Base-by-base conservation (phyloP, 2,329 filamentous ascomycete species). In the Aspergillus flavus region DNA sequence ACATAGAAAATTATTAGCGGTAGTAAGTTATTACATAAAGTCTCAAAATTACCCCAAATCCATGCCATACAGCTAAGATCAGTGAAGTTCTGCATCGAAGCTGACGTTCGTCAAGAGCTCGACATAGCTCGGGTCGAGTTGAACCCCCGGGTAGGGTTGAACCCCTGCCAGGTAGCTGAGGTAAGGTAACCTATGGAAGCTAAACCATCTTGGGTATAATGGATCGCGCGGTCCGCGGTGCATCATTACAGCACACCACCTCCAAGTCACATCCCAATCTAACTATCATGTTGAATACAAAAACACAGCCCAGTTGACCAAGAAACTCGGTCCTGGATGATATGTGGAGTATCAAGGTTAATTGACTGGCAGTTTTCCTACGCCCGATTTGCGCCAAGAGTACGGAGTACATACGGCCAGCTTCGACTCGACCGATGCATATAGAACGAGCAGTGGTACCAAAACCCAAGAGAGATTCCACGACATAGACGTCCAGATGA, bases 221-320 rank as follows among this genome's bases (percentile, higher is more conserved):
- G 39, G 39, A 41, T 41, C 39, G 16, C 34, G 16, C 34, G 14
- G 12, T 36, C 34, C 34, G 16, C 34, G 5, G 34, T 36, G 16
- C 34, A 36, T 36, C 14, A 16, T 6, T 36, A 16, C 14, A 36
- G 34, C 34, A 36, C 14, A 16, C 5, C 14, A 6, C 34, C 34
- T 16, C 34, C 34, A 36, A 36, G 14, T 14, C 14, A 16, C 34
- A 14, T 6, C 34, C 16, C 4, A 16, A 36, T 16, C 93, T 32
- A 34, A 36, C 14, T 16, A 36, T 16, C 12, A 14, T 36, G 34
- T 36, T 36, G 1, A 36, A 36, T 5, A 16, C 34, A 36, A 36
- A 36, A 5, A 36, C 14, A 5, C 14, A 1, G 6, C 39, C 16
- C 3, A 6, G 10, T 9, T 10, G 7, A 41, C 16, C 19, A 41